Evolutionary conservation across 148 eudicot genomes (phyloP), one percentile per base, ranked within the genome.

Genomic region (Rhododendron williamsianum): DNA sequence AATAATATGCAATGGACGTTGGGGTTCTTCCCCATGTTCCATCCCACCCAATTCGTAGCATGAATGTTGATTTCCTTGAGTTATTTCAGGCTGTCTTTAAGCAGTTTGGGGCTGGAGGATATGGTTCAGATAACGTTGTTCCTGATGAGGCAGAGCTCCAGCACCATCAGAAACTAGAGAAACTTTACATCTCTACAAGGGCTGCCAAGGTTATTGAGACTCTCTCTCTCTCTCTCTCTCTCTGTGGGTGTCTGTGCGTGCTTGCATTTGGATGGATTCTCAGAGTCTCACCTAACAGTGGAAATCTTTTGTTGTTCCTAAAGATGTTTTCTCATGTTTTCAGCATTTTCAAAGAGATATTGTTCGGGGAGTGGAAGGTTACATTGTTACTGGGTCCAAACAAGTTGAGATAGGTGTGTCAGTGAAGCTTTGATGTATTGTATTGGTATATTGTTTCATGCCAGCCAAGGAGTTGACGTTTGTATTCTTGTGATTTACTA

Each of bases 301-400:
- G 80, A 9, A 83, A 56, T 30, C 67, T 43, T 54, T 80, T 81
- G 10, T 48, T 72, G 78, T 33, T 86, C 76, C 46, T 81, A 38
- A 80, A 25, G 52, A 65, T 58, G 54, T 41, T 78, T 78, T 30
- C 79, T 79, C 84, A 72, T 67, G 4, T 38, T 72, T 87, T 85
- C 95, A 96, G 99, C 98, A 96, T 93, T 96, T 92, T 88, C 99
- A 95, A 95, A 94, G 97, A 88, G 99, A 96, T 79, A 92, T 95
- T 87, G 99, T 96, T 58, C 99, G 99, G 85, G 99, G 99, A 48
- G 97, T 96, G 73, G 99, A 96, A 91, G 98, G 99, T 51, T 96
- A 92, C 88, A 96, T 96, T 86, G 99, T 96, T 58, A 94, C 95
- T 49, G 99, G 99, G 80, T 95, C 99, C 74, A 96, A 95, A 87